A percentile compares a stretch with the other conserved stretches of the same genome.
Conservation (phyloP, 148 eudicot genomes). For the Chenopodium formosanum region DNA sequence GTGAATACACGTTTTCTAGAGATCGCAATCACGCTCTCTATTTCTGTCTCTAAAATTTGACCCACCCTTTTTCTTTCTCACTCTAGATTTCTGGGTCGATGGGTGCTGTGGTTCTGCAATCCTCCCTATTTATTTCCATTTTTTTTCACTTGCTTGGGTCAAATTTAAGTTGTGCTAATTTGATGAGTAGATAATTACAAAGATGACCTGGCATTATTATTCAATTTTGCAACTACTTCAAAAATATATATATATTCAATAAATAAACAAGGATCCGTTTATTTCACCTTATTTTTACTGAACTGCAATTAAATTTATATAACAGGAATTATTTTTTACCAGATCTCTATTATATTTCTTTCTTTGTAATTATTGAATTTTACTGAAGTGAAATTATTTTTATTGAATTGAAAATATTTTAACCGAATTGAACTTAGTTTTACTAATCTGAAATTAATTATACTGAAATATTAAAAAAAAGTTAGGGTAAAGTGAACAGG, state of each 20-base stretch:
- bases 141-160: not conserved
- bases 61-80: not conserved
- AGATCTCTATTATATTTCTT: too few species aligned
- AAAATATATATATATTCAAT: not conserved
- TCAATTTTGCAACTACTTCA: not conserved
- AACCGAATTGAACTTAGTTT: too few species aligned
- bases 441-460: too few species aligned
- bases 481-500: too few species aligned
- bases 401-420: too few species aligned
- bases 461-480: too few species aligned
- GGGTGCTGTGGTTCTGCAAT: not conserved
- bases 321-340: too few species aligned
- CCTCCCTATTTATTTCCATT: not conserved
- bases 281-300: too few species aligned
- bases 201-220: not conserved
- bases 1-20: not conserved
- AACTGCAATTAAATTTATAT: too few species aligned
- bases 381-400: too few species aligned
- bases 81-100: not conserved
- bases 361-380: too few species aligned
- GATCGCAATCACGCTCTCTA: not conserved
- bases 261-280: too few species aligned
- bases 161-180: not conserved
- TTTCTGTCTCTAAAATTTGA: not conserved
- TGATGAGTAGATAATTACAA: constrained; percentile 3